Base-by-base conservation (phyloP, 345 rosid genomes). In the Pugionium dolabratum region DNA sequence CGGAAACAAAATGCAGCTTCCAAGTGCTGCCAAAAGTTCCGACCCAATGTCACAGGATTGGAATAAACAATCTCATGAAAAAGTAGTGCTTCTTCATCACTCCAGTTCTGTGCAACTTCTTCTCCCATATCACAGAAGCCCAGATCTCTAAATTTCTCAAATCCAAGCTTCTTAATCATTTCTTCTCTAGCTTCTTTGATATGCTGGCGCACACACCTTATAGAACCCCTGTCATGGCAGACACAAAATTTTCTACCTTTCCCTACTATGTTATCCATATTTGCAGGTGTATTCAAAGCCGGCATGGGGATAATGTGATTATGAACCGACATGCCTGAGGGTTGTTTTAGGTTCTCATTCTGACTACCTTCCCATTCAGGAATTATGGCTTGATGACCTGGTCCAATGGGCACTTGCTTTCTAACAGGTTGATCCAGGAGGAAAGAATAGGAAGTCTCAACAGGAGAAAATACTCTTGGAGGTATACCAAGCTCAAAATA, bases 91-190 rank as follows among this genome's bases (percentile, higher is more conserved):
- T 85, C 96, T 40, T 78, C 83, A 9, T 76, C 83, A 37, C 73
- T 84, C 94, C 91, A 89, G 43, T 69, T 74, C 36, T 40, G 60
- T 30, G 85, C 81, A 66, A 85, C 82, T 47, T 66, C 82, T 69
- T 87, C 94, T 51, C 96, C 96, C 90, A 89, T 87, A 10, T 87
- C 86, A 71, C 68, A 71, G 44, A 85, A 85, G 8, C 96, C 86
- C 64, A 85, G 65, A 48, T 77, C 77, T 49, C 56, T 71, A 53
- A 87, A 85, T 8, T 29, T 75, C 56, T 85, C 89, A 34, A 62
- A 70, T 41, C 96, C 96, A 55, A 85, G 69, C 45, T 64, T 54
- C 56, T 78, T 69, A 64, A 78, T 55, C 43, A 84, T 74, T 67
- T 73, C 75, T 64, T 80, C 80, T 68, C 91, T 79, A 46, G 89